Conservation (phyloP, 2,329 filamentous ascomycete species). For the Annulohypoxylon truncatum region DNA sequence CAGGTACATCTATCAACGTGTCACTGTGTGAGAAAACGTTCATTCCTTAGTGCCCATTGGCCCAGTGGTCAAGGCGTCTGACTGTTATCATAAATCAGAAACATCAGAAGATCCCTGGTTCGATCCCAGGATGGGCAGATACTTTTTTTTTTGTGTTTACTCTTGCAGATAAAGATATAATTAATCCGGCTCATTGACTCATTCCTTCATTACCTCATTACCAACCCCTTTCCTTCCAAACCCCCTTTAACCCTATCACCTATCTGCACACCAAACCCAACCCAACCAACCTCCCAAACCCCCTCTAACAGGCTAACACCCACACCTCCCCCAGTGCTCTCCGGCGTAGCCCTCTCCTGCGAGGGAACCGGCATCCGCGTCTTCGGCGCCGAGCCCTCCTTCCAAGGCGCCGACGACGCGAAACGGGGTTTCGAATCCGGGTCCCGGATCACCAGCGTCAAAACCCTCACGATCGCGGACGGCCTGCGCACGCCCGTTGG, state of each 20-base stretch:
- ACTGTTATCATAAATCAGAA: constrained; percentile 18
- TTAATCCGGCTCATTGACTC: too few relatives aligned
- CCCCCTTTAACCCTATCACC: background rate
- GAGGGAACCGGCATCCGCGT: constrained; percentile 78
- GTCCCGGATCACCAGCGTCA: constrained; percentile 73
- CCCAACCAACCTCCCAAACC: background rate
- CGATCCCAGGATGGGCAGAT: constrained; percentile 28
- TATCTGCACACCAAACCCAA: background rate
- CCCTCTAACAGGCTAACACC: background rate
- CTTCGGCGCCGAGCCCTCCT: constrained; percentile 87
- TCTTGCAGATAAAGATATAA: too few relatives aligned
- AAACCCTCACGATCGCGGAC: constrained; percentile 86
- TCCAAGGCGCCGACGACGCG: constrained; percentile 86
- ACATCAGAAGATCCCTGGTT: constrained; percentile 33
- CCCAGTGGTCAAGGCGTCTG: constrained; percentile 32
- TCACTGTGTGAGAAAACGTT: too few relatives aligned
- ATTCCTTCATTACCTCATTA: background rate
- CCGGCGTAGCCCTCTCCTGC: constrained; percentile 82
- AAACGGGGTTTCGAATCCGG: constrained; percentile 75
- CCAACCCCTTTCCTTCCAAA: background rate
- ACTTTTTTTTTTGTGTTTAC: constrained; percentile 3
- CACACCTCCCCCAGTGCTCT: constrained; percentile 65
- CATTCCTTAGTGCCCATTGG: constrained; percentile 27
- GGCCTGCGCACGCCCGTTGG: constrained; percentile 88
- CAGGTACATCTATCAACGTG: constrained; percentile 1